These are phyloP conservation scores for Schizonepeta tenuifolia DNA, from an alignment of 257 asterid species.

Conservation along the genomic window DNA sequence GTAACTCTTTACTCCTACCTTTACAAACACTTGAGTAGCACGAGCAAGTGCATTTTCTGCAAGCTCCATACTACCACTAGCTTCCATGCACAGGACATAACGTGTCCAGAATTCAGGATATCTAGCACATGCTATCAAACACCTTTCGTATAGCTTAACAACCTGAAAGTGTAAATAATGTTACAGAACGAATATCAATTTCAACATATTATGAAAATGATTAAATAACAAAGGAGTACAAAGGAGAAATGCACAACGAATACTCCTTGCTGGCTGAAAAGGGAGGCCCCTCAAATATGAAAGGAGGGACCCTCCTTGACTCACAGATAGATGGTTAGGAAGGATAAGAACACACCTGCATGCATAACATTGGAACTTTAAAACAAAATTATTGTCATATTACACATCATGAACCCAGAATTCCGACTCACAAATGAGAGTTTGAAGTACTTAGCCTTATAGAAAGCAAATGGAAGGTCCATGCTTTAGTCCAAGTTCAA, in stretches of 20 bases:
- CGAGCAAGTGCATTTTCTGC: slow-evolving; percentile 97
- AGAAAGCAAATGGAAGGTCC: slow-evolving; percentile 95
- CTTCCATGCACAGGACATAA: slow-evolving; percentile 86
- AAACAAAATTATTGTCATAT: slow-evolving; percentile 59
- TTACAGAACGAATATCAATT: slow-evolving; percentile 35
- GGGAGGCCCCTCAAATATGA: slow-evolving; percentile 90
- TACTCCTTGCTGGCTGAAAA: slow-evolving; percentile 83
- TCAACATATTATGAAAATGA: slow-evolving; percentile 23
- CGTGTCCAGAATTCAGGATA: slow-evolving; percentile 97
- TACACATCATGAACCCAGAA: slow-evolving; percentile 91
- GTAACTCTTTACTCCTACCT: slow-evolving; percentile 50
- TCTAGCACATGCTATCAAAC: slow-evolving; percentile 95
- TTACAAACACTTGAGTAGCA: slow-evolving; percentile 90
- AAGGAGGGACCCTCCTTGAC: slow-evolving; percentile 92
- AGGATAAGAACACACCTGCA: slow-evolving; percentile 99
- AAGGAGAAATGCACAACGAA: slow-evolving; percentile 70
- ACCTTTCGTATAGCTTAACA: slow-evolving; percentile 95
- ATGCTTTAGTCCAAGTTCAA: slow-evolving; percentile 99
- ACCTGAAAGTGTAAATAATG: slow-evolving; percentile 60
- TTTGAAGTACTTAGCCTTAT: slow-evolving; percentile 98
- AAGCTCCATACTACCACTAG: slow-evolving; percentile 91
- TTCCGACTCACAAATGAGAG: slow-evolving; percentile 95
- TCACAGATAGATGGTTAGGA: slow-evolving; percentile 97
- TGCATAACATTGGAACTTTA: slow-evolving; percentile 92
- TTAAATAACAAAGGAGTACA: slow-evolving; percentile 36